phyloP scores from a whole-genome alignment of 306 rosid genomes.

The Vigna reflexopilosa region DNA sequence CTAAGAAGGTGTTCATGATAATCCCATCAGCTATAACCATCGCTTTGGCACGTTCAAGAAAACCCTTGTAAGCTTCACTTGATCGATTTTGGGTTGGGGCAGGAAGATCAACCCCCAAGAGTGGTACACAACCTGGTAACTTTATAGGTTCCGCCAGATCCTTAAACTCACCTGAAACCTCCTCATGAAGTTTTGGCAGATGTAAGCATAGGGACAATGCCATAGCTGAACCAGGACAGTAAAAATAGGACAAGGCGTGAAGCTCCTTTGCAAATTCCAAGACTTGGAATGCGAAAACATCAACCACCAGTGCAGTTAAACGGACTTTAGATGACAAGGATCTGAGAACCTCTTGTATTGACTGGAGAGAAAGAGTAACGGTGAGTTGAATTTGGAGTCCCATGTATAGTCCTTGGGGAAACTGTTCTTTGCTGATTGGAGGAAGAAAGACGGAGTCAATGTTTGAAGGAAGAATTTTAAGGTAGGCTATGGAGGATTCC shows the following conservation, averaged over 20 bases:
- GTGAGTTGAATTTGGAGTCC: slow-evolving; percentile 37
- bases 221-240: slow-evolving; percentile 32
- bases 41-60: slow-evolving; percentile 28
- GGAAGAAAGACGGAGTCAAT: slow-evolving; percentile 54
- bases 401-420: slow-evolving; percentile 26
- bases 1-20: slow-evolving; percentile 43
- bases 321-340: slow-evolving; percentile 33
- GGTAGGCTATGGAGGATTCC: slow-evolving; percentile 45
- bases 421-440: slow-evolving; percentile 36
- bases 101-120: slow-evolving; percentile 43
- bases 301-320: slow-evolving; percentile 41
- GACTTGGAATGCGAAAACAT: slow-evolving; percentile 36
- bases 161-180: slow-evolving; percentile 36
- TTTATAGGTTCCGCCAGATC: slow-evolving; percentile 22
- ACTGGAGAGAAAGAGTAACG: slow-evolving; percentile 43
- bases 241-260: slow-evolving; percentile 40
- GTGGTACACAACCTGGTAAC: slow-evolving; percentile 48
- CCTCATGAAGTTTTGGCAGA: slow-evolving; percentile 36
- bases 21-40: slow-evolving; percentile 22
- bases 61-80: slow-evolving; percentile 10
- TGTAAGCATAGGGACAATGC: background rate
- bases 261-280: slow-evolving; percentile 46
- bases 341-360: slow-evolving; percentile 27
- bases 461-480: slow-evolving; percentile 52
- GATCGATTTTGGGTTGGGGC: slow-evolving; percentile 19